Conservation (phyloP, 306 rosid species). For the Pterocarpus santalinus region DNA sequence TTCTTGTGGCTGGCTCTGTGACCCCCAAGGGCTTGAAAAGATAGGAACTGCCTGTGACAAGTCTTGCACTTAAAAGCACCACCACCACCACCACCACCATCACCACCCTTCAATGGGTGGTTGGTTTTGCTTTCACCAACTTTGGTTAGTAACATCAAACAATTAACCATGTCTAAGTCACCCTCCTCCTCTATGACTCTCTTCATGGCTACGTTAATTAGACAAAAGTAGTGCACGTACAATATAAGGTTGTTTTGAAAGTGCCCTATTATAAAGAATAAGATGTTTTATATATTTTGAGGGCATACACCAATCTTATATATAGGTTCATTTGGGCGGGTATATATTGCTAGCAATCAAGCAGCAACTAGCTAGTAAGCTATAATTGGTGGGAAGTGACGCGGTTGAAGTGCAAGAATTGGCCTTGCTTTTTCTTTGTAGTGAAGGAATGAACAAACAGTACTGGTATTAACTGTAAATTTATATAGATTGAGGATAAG, state of each 20-base stretch:
- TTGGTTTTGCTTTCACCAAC: slow-evolving; percentile 32
- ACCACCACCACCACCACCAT: slow-evolving; percentile 33
- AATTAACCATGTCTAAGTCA: slow-evolving; percentile 45
- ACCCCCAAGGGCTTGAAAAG: slow-evolving; percentile 86
- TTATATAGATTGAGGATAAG: background rate
- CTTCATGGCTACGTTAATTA: slow-evolving; percentile 49
- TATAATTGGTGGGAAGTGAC: background rate
- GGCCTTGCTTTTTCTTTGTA: slow-evolving; percentile 25
- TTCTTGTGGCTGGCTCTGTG: slow-evolving; percentile 84
- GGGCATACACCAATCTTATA: background rate
- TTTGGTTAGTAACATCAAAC: slow-evolving; percentile 58
- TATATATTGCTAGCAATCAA: too few species aligned
- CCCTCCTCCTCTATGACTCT: slow-evolving; percentile 48
- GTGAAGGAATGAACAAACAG: background rate
- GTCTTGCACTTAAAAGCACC: slow-evolving; percentile 71
- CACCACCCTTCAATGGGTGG: background rate
- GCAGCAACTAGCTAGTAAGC: background rate
- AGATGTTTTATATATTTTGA: background rate
- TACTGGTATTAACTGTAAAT: background rate
- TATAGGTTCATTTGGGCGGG: background rate
- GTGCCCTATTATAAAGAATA: background rate
- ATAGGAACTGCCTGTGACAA: slow-evolving; percentile 57
- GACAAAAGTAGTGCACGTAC: background rate
- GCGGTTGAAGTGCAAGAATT: slow-evolving; percentile 27
- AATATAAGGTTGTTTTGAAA: background rate